A percentile compares a stretch with the other conserved stretches of the same genome.
These are phyloP conservation scores for Pelargonium australe DNA, from an alignment of 441 rosid genomes.

Conservation along the genomic window DNA sequence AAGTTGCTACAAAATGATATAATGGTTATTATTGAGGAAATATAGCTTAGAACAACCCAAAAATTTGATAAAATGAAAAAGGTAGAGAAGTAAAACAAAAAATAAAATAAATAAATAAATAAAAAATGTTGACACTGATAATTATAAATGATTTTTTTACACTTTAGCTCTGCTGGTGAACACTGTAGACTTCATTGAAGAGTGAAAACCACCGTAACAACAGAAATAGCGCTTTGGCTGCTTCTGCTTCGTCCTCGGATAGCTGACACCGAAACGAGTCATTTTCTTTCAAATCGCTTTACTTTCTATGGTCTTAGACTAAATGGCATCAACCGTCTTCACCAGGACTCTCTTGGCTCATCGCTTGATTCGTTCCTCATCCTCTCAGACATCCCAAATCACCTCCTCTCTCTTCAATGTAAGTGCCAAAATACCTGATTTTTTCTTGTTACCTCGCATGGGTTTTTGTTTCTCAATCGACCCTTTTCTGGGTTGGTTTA, in stretches of 20 bases:
- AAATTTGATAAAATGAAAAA: too few relatives aligned
- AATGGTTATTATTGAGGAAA: too few relatives aligned
- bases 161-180: too few relatives aligned
- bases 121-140: too few relatives aligned
- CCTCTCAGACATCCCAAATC: conserved; percentile 23
- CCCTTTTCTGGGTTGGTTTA: conserved; percentile 7
- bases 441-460: conserved; percentile 4
- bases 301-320: neutral
- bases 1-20: too few relatives aligned
- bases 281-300: neutral
- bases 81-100: too few relatives aligned
- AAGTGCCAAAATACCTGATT: conserved; percentile 20
- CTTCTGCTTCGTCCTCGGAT: neutral
- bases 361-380: conserved; percentile 11
- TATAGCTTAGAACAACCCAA: too few relatives aligned
- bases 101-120: too few relatives aligned
- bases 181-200: too few relatives aligned
- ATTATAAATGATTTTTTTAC: too few relatives aligned
- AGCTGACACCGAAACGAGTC: neutral
- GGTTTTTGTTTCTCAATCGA: conserved; percentile 8
- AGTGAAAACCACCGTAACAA: too few relatives aligned
- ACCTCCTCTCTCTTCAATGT: conserved; percentile 35
- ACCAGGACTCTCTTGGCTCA: conserved; percentile 3
- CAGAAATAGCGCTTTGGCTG: neutral
- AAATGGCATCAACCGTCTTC: conserved; percentile 1